phyloP scores from a whole-genome alignment of 306 rosid genomes.

The Cucumis hystrix region DNA sequence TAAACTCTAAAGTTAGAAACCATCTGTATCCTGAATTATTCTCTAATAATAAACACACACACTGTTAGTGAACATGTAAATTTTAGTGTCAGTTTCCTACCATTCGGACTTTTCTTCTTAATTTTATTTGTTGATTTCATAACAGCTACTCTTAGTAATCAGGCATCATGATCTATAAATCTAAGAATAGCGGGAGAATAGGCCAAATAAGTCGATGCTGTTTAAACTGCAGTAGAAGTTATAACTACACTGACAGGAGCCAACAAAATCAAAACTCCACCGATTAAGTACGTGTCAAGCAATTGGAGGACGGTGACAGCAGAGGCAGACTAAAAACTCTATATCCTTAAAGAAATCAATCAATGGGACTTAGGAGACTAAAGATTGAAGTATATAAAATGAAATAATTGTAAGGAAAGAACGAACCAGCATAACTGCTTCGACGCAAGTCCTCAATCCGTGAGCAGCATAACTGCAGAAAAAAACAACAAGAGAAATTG shows the following conservation, averaged over 20 bases:
- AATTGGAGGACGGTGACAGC: not conserved
- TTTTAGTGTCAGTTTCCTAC: too few species aligned
- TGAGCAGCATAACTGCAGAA: slow-evolving; percentile 46
- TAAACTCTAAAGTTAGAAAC: too few species aligned
- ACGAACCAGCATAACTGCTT: slow-evolving; percentile 72
- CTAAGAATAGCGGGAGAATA: not conserved
- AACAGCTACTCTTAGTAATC: not conserved
- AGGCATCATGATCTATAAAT: not conserved
- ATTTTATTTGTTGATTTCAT: too few species aligned
- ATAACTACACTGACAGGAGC: not conserved
- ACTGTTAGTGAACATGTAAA: too few species aligned
- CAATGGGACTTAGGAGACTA: not conserved
- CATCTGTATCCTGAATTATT: too few species aligned
- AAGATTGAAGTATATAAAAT: not conserved
- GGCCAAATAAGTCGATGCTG: not conserved
- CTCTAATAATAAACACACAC: too few species aligned
- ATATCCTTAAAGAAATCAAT: not conserved
- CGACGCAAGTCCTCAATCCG: slow-evolving; percentile 66
- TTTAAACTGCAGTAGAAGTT: not conserved
- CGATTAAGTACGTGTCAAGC: not conserved
- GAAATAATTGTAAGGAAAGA: not conserved
- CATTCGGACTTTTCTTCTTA: too few species aligned
- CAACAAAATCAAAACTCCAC: not conserved
- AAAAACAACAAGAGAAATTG: not conserved
- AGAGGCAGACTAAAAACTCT: not conserved